Evolutionary conservation across 2,329 filamentous ascomycete species (phyloP).

Genomic region (Sarocladiaceae sp.): DNA sequence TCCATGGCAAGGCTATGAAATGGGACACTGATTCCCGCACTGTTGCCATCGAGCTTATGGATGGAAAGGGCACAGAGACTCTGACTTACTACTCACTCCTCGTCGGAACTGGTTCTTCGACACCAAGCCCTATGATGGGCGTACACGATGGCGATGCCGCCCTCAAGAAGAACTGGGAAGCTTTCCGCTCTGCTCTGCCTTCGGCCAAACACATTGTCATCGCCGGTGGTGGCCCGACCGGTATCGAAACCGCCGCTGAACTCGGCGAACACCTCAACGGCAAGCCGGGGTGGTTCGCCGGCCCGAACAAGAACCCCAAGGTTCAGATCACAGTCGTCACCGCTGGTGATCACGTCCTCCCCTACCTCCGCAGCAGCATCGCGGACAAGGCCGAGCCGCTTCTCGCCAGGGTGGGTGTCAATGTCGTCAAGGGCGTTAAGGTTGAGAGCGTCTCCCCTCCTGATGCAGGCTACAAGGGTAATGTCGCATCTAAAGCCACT

Average conservation of each 20-base stretch:
- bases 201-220: conserved; percentile 49
- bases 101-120: conserved; percentile 48
- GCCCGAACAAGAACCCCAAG: neutral
- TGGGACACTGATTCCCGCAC: conserved; percentile 35
- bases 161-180: conserved; percentile 2
- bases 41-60: conserved; percentile 32
- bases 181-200: conserved; percentile 26
- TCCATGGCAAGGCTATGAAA: conserved; percentile 43
- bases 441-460: neutral
- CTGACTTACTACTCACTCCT: conserved; percentile 53
- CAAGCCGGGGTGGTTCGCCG: conserved; percentile 29
- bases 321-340: conserved; percentile 13
- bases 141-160: conserved; percentile 36
- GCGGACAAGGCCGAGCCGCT: conserved; percentile 7
- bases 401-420: conserved; percentile 41
- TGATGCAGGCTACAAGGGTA: conserved; percentile 16
- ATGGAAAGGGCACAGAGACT: conserved; percentile 19
- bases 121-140: conserved; percentile 38
- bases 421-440: neutral
- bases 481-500: conserved; percentile 34
- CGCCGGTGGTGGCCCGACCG: conserved; percentile 53
- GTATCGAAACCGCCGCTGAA: conserved; percentile 52
- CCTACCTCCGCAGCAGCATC: neutral
- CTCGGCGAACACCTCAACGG: conserved; percentile 30
- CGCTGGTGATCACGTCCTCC: conserved; percentile 29